Evolutionary conservation across 2,329 filamentous ascomycete species (phyloP).

Genomic region (Epichloe festucae): DNA sequence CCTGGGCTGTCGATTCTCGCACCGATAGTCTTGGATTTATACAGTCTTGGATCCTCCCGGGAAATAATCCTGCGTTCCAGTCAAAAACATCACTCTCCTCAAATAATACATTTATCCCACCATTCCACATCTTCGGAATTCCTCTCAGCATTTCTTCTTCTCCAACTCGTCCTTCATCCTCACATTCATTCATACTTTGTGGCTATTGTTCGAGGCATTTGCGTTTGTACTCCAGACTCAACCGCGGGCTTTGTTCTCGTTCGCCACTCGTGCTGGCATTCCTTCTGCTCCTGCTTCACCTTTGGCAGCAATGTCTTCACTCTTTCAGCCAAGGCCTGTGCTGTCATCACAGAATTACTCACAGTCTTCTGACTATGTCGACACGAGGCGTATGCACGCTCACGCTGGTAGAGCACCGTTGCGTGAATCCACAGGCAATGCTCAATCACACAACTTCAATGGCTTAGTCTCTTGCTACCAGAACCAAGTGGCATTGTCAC

Average conservation of each 20-base stretch:
- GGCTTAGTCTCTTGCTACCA: slow-evolving; percentile 32
- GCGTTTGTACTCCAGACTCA: slow-evolving; percentile 6
- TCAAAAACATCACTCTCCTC: slow-evolving; percentile 19
- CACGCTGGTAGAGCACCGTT: slow-evolving; percentile 31
- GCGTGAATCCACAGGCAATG: slow-evolving; percentile 39
- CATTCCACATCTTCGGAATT: slow-evolving; percentile 30
- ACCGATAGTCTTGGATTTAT: slow-evolving; percentile 26
- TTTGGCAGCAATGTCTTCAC: slow-evolving; percentile 21
- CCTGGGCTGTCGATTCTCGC: slow-evolving; percentile 17
- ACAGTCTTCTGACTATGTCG: slow-evolving; percentile 32
- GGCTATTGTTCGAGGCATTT: slow-evolving; percentile 16
- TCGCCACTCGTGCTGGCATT: slow-evolving; percentile 18
- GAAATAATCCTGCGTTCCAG: slow-evolving; percentile 24
- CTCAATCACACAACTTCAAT: slow-evolving; percentile 30
- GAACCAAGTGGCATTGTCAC: slow-evolving; percentile 28
- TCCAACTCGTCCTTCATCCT: slow-evolving; percentile 19
- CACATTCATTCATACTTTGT: slow-evolving; percentile 15
- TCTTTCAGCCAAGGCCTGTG: slow-evolving; percentile 31
- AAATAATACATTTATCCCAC: slow-evolving; percentile 28
- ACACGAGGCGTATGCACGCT: slow-evolving; percentile 27
- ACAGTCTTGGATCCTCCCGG: slow-evolving; percentile 20
- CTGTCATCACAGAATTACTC: slow-evolving; percentile 39
- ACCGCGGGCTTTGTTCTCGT: slow-evolving; percentile 15
- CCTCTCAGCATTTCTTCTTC: slow-evolving; percentile 30
- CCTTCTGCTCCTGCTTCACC: slow-evolving; percentile 14